Conservation (phyloP, 306 rosid species). For the Prunus dulcis region DNA sequence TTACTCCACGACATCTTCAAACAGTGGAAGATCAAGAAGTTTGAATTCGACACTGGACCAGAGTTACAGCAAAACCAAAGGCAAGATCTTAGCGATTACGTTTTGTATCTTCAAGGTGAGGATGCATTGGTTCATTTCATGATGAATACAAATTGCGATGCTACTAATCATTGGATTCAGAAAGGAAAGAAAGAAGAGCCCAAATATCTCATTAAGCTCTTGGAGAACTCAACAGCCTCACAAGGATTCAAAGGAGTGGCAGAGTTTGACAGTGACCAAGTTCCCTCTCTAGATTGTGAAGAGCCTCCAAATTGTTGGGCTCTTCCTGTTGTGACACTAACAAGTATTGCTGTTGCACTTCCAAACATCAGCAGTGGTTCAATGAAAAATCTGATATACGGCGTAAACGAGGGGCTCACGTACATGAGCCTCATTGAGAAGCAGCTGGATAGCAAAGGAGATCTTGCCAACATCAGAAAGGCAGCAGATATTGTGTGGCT, state of each 20-base stretch:
- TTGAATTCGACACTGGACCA: slow-evolving; percentile 19
- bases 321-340: slow-evolving; percentile 75
- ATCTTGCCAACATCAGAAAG: slow-evolving; percentile 34
- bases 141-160: slow-evolving; percentile 52
- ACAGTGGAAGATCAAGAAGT: slow-evolving; percentile 24
- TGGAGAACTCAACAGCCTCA: slow-evolving; percentile 42
- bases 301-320: slow-evolving; percentile 70
- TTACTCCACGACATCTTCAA: slow-evolving; percentile 23
- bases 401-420: slow-evolving; percentile 53
- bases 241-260: slow-evolving; percentile 57
- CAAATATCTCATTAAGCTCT: slow-evolving; percentile 37
- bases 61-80: slow-evolving; percentile 19
- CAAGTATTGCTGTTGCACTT: slow-evolving; percentile 60
- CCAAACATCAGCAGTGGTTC: slow-evolving; percentile 34
- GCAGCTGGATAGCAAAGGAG: slow-evolving; percentile 40
- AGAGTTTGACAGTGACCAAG: slow-evolving; percentile 49
- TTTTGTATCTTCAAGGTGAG: slow-evolving; percentile 86
- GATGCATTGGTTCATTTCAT: slow-evolving; percentile 61
- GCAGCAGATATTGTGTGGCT: slow-evolving; percentile 73
- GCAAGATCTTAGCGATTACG: slow-evolving; percentile 54
- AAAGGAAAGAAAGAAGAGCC: slow-evolving; percentile 63
- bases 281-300: slow-evolving; percentile 43
- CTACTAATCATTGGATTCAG: slow-evolving; percentile 57
- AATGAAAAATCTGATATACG: slow-evolving; percentile 32
- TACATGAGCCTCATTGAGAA: slow-evolving; percentile 49